Percentiles rank a stretch among this genome's conserved stretches.
These are phyloP conservation scores for Coniophora puteana DNA, from an alignment of 1,284 basidiomycete genomes.

Conservation along the genomic window DNA sequence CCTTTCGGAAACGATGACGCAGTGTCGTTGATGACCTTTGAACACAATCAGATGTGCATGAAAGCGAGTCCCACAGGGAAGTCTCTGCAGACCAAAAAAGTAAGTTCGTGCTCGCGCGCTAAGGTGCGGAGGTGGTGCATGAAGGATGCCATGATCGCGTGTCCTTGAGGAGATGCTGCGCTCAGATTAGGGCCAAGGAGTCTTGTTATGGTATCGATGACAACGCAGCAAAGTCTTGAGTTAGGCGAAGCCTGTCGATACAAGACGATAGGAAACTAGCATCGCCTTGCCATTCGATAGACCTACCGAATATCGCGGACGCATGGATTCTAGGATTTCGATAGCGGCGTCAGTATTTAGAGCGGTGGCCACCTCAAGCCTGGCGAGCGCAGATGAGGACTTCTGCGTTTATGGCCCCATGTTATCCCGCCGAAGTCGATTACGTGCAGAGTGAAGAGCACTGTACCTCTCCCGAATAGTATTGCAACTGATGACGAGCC, in stretches of 20 bases:
- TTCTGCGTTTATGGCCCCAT: conserved; percentile 24
- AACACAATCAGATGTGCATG: not conserved
- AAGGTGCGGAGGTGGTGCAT: conserved; percentile 60
- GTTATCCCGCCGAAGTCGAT: conserved; percentile 4
- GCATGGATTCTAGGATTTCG: conserved; percentile 44
- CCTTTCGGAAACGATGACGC: conserved; percentile 27
- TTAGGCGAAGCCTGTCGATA: not conserved
- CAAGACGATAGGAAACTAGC: too few species aligned
- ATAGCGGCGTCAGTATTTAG: conserved; percentile 55
- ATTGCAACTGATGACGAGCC: conserved; percentile 35
- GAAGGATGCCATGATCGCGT: conserved; percentile 69
- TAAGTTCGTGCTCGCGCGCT: conserved; percentile 39
- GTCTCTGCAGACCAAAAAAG: conserved; percentile 57
- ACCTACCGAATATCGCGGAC: conserved; percentile 27
- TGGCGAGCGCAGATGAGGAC: conserved; percentile 28
- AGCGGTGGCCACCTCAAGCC: conserved; percentile 49
- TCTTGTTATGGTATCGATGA: conserved; percentile 64
- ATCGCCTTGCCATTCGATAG: conserved; percentile 9
- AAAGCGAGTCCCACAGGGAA: not conserved
- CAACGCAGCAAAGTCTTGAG: conserved; percentile 40
- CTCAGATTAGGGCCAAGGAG: conserved; percentile 67
- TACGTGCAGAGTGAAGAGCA: too few species aligned
- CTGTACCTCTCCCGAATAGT: conserved; percentile 32
- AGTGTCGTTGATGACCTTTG: conserved; percentile 46
- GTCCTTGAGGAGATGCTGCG: conserved; percentile 66